Conservation (phyloP, 257 asterid genomes). For the Salvia miltiorrhiza region DNA sequence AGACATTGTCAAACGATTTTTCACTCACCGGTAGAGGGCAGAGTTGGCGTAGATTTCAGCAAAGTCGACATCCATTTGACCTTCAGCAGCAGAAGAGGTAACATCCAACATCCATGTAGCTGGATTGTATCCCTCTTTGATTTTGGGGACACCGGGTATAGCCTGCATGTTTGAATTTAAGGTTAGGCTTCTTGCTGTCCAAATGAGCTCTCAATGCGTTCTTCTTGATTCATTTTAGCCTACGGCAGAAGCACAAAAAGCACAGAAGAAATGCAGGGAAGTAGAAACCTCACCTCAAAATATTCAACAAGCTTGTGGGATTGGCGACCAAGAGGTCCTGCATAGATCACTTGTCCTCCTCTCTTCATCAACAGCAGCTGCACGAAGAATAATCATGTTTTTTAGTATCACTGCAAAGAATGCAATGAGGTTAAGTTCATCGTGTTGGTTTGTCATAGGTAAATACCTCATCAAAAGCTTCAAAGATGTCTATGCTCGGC, state of each 20-base stretch:
- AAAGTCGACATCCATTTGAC: constrained; percentile 65
- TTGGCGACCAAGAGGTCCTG: constrained; percentile 57
- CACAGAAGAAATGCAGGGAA: neutral
- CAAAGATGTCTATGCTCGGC: constrained; percentile 86
- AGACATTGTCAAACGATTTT: neutral
- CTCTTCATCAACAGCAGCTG: constrained; percentile 40
- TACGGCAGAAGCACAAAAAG: neutral
- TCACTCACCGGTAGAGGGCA: constrained; percentile 45
- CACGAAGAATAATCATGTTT: neutral
- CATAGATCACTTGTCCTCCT: constrained; percentile 79
- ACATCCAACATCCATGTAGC: constrained; percentile 95
- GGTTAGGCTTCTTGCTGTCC: neutral
- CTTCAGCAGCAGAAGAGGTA: constrained; percentile 52
- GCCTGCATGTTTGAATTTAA: constrained; percentile 34
- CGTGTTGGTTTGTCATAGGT: neutral
- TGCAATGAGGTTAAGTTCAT: neutral
- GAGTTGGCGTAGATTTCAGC: constrained; percentile 66
- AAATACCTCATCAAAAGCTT: constrained; percentile 80
- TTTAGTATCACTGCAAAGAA: neutral
- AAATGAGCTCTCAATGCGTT: neutral
- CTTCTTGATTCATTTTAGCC: neutral
- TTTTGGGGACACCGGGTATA: constrained; percentile 62
- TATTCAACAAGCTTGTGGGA: constrained; percentile 64
- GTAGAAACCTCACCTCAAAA: constrained; percentile 50
- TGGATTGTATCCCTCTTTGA: constrained; percentile 70